Percentiles rank a stretch among this genome's conserved stretches.
phyloP scores from a whole-genome alignment of 306 rosid species.

The Betula pendula region DNA sequence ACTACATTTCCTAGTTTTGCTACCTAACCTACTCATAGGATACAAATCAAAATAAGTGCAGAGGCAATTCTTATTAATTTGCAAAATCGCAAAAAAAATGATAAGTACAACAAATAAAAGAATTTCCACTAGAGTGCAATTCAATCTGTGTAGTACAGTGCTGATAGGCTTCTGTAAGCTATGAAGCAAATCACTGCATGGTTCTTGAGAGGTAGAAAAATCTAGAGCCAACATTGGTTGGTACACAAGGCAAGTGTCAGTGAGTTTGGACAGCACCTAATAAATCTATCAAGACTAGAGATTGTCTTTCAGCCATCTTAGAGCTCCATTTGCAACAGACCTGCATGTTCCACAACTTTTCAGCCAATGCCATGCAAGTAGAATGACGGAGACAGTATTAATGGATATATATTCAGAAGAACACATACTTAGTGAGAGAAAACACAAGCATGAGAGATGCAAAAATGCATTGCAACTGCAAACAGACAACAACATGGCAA shows the following conservation, averaged over 20 bases:
- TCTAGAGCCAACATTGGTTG: constrained; percentile 19
- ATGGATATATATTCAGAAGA: neutral
- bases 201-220: constrained; percentile 21
- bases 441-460: neutral
- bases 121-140: constrained; percentile 41
- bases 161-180: constrained; percentile 26
- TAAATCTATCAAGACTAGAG: constrained; percentile 43
- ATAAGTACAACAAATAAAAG: constrained; percentile 51
- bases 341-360: constrained; percentile 42
- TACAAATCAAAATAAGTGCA: neutral
- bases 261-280: constrained; percentile 21
- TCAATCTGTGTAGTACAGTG: constrained; percentile 32
- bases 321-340: constrained; percentile 77
- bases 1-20: constrained; percentile 22
- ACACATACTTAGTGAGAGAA: neutral
- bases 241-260: neutral
- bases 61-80: constrained; percentile 15
- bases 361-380: constrained; percentile 19
- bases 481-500: neutral
- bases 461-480: neutral
- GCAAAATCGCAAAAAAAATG: constrained; percentile 36
- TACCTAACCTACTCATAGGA: constrained; percentile 22
- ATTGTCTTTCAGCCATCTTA: constrained; percentile 93
- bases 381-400: constrained; percentile 1
- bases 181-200: too few species aligned